A percentile compares a stretch with the other conserved stretches of the same genome.
phyloP scores from a whole-genome alignment of 192 early-diverging fungal species.

The Chytriomyces sp. region DNA sequence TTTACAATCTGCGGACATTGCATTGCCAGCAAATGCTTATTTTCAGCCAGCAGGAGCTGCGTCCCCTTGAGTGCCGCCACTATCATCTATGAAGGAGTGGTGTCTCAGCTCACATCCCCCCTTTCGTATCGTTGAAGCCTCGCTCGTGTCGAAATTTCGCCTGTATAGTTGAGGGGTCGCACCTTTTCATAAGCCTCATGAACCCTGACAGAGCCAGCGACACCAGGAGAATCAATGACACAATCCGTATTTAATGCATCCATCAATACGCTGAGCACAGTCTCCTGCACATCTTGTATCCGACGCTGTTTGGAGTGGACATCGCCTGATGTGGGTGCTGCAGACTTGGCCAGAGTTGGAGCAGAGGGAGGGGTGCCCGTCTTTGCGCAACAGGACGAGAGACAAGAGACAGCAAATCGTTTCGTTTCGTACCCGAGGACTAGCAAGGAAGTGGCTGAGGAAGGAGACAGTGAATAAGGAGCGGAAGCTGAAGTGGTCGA shows the following conservation, averaged over 20 bases:
- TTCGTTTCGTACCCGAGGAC: too few relatives aligned
- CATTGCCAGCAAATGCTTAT: slow-evolving; percentile 31
- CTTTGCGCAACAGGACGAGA: too few relatives aligned
- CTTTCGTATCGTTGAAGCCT: background rate
- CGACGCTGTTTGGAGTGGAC: too few relatives aligned
- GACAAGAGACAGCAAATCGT: too few relatives aligned
- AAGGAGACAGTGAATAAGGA: too few relatives aligned
- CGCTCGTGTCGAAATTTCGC: background rate
- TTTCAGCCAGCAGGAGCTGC: slow-evolving; percentile 41
- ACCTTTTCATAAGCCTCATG: background rate
- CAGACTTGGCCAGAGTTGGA: too few relatives aligned
- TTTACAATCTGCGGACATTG: background rate
- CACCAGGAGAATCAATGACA: background rate
- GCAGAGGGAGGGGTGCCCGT: too few relatives aligned
- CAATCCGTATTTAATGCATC: slow-evolving; percentile 30
- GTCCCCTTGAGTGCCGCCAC: slow-evolving; percentile 26
- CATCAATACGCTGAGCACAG: slow-evolving; percentile 55
- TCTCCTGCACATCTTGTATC: too few relatives aligned
- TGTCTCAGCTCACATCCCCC: background rate
- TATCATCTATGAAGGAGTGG: slow-evolving; percentile 28
- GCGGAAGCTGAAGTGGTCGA: too few relatives aligned
- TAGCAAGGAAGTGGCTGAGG: too few relatives aligned
- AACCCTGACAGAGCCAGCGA: background rate
- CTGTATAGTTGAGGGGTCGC: too few relatives aligned
- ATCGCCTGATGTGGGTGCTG: too few relatives aligned